Base-by-base conservation (phyloP, 23 red algal species). In the Gracilaria gracilis region DNA sequence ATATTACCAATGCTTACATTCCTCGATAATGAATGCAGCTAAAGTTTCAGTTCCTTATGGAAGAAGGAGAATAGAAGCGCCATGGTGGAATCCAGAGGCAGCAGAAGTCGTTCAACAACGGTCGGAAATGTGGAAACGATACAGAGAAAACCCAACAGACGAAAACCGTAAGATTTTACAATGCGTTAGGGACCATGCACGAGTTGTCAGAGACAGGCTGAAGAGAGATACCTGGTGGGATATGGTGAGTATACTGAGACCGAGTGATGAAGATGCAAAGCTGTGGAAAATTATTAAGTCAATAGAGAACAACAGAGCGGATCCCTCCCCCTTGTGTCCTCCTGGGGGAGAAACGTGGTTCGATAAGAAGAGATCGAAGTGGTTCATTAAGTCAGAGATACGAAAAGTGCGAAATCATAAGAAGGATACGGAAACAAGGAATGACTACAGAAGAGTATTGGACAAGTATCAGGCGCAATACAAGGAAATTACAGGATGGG, bases 31-130 rank as follows among this genome's bases (percentile, higher is more conserved):
- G 23, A 11, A 70, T 35, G 69, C 69, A 46, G 69, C 69, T 25
- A 46, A 42, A 36, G 36, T 23, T 9, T 40, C 69, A n/a, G 35
- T 75, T 44, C 69, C 35, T 1, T 44, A n/a, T 25, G 69, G 69
- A 7, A 75, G 35, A 27, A 75, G 34, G 15, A 40, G 23, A 13
- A 35, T 35, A 7, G 36, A 46, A 9, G 37, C 69, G 19, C 69
- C 69, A 47, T 75, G 69, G 69, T 75, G 69, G 69, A 44, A 15
- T 21, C n/a, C 23, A 7, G 69, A 75, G n/a, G 69, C 69, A 46
- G 33, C 69, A 12, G 69, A 44, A 75, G 36, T 46, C 8, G 44
- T 75, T 46, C 29, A 19, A 32, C 13, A 9, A 21, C 1, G 69
- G 2, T 3, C 35, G 36, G 39, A 44, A 2, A 4, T n/a, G 5